Evolutionary conservation across 2,329 filamentous ascomycete genomes (phyloP).

Genomic region (Colletotrichum sp.): DNA sequence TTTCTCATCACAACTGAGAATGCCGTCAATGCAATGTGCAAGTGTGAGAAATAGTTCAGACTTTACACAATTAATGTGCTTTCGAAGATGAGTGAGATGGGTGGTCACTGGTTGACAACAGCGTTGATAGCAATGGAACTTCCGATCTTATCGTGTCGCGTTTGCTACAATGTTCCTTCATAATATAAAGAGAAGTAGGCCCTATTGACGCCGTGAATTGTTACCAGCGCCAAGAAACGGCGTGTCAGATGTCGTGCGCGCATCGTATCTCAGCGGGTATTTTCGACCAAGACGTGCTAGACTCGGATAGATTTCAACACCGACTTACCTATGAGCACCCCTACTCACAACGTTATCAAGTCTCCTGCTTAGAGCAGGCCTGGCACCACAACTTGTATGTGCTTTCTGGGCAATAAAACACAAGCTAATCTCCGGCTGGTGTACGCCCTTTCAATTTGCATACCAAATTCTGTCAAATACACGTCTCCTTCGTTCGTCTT

Average conservation of each 20-base stretch:
- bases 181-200: background rate
- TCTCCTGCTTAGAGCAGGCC: background rate
- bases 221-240: background rate
- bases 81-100: too few relatives aligned
- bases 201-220: background rate
- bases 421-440: too few relatives aligned
- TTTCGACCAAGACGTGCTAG: rapidly evolving
- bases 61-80: background rate
- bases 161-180: too few relatives aligned
- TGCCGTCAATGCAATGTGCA: rapidly evolving
- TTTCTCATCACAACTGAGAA: background rate
- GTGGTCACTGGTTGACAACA: too few relatives aligned
- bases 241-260: background rate
- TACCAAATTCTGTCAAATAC: rapidly evolving
- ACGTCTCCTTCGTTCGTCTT: background rate
- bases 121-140: too few relatives aligned
- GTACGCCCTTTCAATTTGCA: too few relatives aligned
- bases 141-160: too few relatives aligned
- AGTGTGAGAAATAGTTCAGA: background rate
- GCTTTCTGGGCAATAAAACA: too few relatives aligned
- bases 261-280: background rate
- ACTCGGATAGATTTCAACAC: background rate
- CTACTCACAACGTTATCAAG: background rate
- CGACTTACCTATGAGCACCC: background rate
- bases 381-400: background rate